Evolutionary conservation across 192 early-diverging fungal species (phyloP).

Genomic region (Spizellomyces punctatus): DNA sequence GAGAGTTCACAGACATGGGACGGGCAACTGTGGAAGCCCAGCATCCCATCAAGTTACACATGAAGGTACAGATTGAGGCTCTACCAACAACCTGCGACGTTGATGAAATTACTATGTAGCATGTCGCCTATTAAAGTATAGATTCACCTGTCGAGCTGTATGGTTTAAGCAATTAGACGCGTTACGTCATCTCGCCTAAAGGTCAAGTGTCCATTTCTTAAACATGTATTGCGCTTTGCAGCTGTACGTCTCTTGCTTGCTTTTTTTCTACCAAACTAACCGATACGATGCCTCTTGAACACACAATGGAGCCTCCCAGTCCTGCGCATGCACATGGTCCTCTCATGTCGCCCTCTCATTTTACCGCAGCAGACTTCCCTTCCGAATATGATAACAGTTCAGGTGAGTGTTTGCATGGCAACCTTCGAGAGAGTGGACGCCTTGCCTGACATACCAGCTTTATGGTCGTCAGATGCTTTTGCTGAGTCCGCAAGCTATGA

Average conservation of each 20-base stretch:
- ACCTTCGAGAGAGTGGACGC: neutral
- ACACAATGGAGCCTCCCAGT: neutral
- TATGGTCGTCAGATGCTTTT: conserved; percentile 18
- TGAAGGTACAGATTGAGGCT: too few species aligned
- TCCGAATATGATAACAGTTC: conserved; percentile 22
- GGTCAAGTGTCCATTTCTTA: neutral
- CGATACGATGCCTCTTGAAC: conserved; percentile 14
- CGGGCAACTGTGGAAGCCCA: too few species aligned
- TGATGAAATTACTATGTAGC: neutral
- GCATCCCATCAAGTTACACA: too few species aligned
- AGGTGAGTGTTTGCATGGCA: neutral
- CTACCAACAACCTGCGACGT: neutral
- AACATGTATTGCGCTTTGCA: neutral
- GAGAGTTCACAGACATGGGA: too few species aligned
- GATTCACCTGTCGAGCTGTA: too few species aligned
- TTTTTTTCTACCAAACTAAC: neutral
- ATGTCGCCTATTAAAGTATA: neutral
- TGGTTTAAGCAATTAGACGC: too few species aligned
- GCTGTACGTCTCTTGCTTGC: neutral
- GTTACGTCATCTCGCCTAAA: too few species aligned
- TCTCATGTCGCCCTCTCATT: conserved; percentile 6
- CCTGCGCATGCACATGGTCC: neutral
- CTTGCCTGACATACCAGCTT: too few species aligned
- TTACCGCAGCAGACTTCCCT: conserved; percentile 26
- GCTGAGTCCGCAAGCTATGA: conserved; percentile 19